Conservation (phyloP, 495 filamentous ascomycete genomes). For the Neurospora sp. region DNA sequence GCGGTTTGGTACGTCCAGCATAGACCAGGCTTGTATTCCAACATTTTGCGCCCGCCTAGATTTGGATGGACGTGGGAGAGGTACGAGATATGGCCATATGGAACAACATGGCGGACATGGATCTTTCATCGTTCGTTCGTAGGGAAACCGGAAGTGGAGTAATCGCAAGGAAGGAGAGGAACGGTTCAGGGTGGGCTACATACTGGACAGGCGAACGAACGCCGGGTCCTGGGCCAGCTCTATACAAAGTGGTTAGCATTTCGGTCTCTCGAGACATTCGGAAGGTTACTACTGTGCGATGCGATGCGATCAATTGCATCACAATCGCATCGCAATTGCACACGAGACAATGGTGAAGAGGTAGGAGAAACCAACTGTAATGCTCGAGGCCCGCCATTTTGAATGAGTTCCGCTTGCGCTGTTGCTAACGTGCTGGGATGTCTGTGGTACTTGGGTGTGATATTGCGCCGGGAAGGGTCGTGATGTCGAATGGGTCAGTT, state of each 20-base stretch:
- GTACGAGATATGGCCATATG: not conserved
- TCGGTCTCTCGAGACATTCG: not conserved
- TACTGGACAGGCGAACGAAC: constrained; percentile 66
- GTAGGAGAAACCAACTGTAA: constrained; percentile 23
- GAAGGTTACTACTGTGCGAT: not conserved
- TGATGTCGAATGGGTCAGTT: not conserved
- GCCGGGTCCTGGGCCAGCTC: constrained; percentile 65
- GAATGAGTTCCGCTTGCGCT: constrained; percentile 1
- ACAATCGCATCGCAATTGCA: constrained; percentile 2
- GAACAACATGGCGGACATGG: not conserved
- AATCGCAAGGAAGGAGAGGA: constrained; percentile 7
- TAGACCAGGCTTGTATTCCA: not conserved
- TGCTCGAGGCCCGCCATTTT: constrained; percentile 23
- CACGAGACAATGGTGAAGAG: not conserved
- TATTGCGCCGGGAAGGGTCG: not conserved
- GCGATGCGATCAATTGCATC: not conserved
- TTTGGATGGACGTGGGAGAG: not conserved
- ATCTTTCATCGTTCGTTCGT: not conserved
- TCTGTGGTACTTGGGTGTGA: constrained; percentile 8
- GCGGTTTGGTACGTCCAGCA: not conserved
- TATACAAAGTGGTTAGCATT: constrained; percentile 22
- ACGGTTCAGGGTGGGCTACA: constrained; percentile 15
- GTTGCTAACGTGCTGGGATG: not conserved
- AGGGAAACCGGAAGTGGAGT: not conserved
- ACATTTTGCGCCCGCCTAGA: not conserved